Conservation (phyloP, 208 protist genomes). For the Acanthamoeba divionensis region DNA sequence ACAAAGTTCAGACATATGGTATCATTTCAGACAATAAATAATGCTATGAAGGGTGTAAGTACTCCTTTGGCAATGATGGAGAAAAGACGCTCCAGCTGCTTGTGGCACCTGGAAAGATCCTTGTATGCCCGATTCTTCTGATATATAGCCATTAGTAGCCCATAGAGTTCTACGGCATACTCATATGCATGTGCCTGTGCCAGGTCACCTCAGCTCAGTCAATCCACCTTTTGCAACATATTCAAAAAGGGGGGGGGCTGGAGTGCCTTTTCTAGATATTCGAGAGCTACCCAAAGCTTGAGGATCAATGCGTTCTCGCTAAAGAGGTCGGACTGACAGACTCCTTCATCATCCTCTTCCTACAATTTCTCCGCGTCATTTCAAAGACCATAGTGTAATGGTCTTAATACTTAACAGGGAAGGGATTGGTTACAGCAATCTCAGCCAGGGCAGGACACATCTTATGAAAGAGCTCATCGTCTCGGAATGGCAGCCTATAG, state of each 20-base stretch:
- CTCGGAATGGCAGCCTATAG: background rate
- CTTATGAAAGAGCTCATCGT: constrained; percentile 51
- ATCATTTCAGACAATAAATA: too few relatives aligned
- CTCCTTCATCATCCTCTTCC: constrained; percentile 55
- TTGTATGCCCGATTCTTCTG: constrained; percentile 57
- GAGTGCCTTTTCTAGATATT: constrained; percentile 52
- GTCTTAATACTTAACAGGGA: background rate
- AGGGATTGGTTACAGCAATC: background rate
- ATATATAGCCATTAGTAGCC: constrained; percentile 67
- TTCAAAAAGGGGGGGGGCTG: background rate
- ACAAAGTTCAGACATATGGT: background rate
- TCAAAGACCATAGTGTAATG: constrained; percentile 39
- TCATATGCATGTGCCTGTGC: constrained; percentile 51
- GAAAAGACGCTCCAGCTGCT: constrained; percentile 65
- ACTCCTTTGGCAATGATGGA: constrained; percentile 59
- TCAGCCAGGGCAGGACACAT: constrained; percentile 58
- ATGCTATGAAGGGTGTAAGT: too few relatives aligned
- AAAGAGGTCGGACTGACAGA: constrained; percentile 53
- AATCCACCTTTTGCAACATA: background rate
- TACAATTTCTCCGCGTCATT: background rate
- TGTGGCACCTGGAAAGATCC: constrained; percentile 55
- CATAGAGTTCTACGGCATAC: constrained; percentile 66
- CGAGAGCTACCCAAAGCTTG: constrained; percentile 25
- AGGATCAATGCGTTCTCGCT: constrained; percentile 57
- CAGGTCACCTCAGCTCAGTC: too few relatives aligned